phyloP scores from a whole-genome alignment of 106 monocot species.

The Allium sativum region DNA sequence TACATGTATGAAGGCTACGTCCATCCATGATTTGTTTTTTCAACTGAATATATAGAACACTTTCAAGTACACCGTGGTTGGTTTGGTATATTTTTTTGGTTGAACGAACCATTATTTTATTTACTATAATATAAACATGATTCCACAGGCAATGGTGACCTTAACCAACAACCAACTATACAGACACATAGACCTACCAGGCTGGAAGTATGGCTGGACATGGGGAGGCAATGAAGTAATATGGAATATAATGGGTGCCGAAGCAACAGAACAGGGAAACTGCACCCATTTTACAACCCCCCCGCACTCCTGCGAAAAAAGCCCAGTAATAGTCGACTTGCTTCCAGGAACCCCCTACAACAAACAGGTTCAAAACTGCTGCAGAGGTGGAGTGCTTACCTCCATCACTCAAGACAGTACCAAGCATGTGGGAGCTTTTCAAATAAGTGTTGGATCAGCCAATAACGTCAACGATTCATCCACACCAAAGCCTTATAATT shows the following conservation, averaged over 20 bases:
- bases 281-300: conserved; percentile 32
- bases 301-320: conserved; percentile 62
- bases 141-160: conserved; percentile 31
- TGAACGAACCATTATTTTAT: no score
- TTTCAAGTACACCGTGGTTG: no score
- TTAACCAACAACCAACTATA: conserved; percentile 73
- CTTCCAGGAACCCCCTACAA: conserved; percentile 54
- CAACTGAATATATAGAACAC: no score
- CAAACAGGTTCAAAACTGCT: conserved; percentile 55
- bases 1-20: no score
- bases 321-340: conserved; percentile 58
- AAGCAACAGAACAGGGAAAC: conserved; percentile 76
- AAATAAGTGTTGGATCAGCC: conserved; percentile 28
- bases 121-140: no score
- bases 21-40: no score
- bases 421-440: conserved; percentile 32
- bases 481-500: conserved; percentile 23
- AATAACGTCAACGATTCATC: not conserved
- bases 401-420: conserved; percentile 34
- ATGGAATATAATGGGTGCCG: conserved; percentile 50
- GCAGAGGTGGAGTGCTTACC: conserved; percentile 58
- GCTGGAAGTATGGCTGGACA: conserved; percentile 69
- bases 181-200: conserved; percentile 67
- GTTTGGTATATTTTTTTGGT: no score
- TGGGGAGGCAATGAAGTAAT: conserved; percentile 61